Percentiles rank a stretch among this genome's conserved stretches.
Evolutionary conservation across 192 early-diverging fungal species (phyloP).

Genomic region (Coemansia sp.): DNA sequence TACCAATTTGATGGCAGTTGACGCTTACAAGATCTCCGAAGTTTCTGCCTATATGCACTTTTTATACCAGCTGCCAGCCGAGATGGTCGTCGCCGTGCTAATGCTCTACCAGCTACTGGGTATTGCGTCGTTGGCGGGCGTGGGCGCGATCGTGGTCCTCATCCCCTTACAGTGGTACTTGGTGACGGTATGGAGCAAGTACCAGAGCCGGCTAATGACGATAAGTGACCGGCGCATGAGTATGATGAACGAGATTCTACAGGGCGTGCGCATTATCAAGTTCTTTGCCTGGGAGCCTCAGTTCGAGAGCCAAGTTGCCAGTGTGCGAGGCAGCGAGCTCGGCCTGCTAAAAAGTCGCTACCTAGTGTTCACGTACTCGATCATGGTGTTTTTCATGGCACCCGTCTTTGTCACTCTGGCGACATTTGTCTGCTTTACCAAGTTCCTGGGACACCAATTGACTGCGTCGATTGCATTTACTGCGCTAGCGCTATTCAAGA

Average conservation of each 20-base stretch:
- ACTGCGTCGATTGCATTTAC: constrained; percentile 81
- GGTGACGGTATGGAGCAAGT: constrained; percentile 64
- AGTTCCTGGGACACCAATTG: constrained; percentile 61
- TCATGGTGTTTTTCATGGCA: constrained; percentile 79
- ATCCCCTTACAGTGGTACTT: constrained; percentile 79
- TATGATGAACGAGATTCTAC: constrained; percentile 84
- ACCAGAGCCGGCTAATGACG: constrained; percentile 83
- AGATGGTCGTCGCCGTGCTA: constrained; percentile 75
- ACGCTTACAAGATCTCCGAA: constrained; percentile 67
- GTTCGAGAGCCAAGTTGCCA: constrained; percentile 67
- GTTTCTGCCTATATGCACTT: constrained; percentile 75
- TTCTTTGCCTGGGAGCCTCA: constrained; percentile 92
- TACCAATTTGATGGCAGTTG: constrained; percentile 68
- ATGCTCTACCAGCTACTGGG: constrained; percentile 85
- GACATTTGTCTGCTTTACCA: constrained; percentile 79
- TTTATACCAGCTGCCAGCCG: constrained; percentile 76
- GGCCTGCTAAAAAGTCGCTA: constrained; percentile 76
- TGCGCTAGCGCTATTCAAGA: constrained; percentile 88
- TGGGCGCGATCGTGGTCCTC: constrained; percentile 78
- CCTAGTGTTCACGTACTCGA: constrained; percentile 68
- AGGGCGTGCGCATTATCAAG: constrained; percentile 95
- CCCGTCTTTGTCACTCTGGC: constrained; percentile 89
- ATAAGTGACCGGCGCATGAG: constrained; percentile 79
- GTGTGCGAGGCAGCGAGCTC: constrained; percentile 79
- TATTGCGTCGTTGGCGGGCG: constrained; percentile 81